Percentiles rank a stretch among this genome's conserved stretches.
These are phyloP conservation scores for Yamadazyma laniorum DNA, from an alignment of 805 yeast species.

Conservation along the genomic window DNA sequence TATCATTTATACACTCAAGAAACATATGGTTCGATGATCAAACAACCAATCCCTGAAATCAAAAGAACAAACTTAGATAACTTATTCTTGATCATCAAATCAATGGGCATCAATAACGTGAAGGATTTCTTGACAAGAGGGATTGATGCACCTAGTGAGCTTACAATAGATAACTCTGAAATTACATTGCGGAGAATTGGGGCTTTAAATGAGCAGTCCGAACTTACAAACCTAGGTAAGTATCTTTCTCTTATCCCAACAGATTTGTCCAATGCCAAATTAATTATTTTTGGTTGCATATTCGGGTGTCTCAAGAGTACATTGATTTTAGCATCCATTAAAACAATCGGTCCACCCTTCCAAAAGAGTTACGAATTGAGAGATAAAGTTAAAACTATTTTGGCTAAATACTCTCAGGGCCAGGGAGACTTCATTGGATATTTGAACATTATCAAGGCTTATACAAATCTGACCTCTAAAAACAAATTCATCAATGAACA, in stretches of 20 bases:
- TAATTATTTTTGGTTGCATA: slow-evolving; percentile 73
- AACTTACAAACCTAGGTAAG: slow-evolving; percentile 72
- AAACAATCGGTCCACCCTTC: slow-evolving; percentile 75
- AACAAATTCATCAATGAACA: slow-evolving; percentile 54
- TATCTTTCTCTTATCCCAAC: slow-evolving; percentile 81
- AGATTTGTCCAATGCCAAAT: slow-evolving; percentile 81
- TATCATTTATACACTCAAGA: slow-evolving; percentile 73
- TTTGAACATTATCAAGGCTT: slow-evolving; percentile 57
- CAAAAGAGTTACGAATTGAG: slow-evolving; percentile 59
- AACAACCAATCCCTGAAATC: slow-evolving; percentile 86
- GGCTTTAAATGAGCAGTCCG: slow-evolving; percentile 47
- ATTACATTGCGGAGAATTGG: slow-evolving; percentile 65
- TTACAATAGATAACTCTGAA: slow-evolving; percentile 51
- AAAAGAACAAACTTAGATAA: slow-evolving; percentile 81
- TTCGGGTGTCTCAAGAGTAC: slow-evolving; percentile 80
- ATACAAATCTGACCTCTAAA: slow-evolving; percentile 29
- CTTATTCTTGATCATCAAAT: slow-evolving; percentile 75
- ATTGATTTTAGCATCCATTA: slow-evolving; percentile 75
- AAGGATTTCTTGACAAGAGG: slow-evolving; percentile 68
- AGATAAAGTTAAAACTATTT: slow-evolving; percentile 55
- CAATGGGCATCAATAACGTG: slow-evolving; percentile 83
- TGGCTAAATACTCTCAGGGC: slow-evolving; percentile 42
- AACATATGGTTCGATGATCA: slow-evolving; percentile 54
- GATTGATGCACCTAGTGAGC: slow-evolving; percentile 71
- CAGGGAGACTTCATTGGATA: slow-evolving; percentile 78